A percentile compares a stretch with the other conserved stretches of the same genome.
phyloP scores from a whole-genome alignment of 352 stramenopile species.

The Globisporangium ultimum region DNA sequence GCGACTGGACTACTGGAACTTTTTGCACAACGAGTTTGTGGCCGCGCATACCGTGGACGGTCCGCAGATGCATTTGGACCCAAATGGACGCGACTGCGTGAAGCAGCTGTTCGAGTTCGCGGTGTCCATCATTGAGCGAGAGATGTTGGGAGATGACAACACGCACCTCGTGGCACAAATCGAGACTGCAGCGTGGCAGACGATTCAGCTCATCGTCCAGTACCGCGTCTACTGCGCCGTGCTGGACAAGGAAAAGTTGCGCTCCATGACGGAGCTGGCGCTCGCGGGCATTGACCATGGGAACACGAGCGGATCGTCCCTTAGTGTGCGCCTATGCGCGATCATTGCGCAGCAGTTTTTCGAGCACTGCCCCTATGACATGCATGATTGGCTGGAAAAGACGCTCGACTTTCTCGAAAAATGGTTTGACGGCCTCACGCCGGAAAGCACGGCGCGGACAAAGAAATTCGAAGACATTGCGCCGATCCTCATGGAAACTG shows the following conservation, averaged over 20 bases:
- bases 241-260: conserved; percentile 41
- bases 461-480: conserved; percentile 28
- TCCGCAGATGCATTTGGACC: conserved; percentile 66
- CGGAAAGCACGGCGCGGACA: conserved; percentile 16
- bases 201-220: conserved; percentile 46
- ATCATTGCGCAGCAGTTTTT: conserved; percentile 44
- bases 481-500: conserved; percentile 42
- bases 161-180: conserved; percentile 24
- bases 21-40: conserved; percentile 58
- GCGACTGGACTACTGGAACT: conserved; percentile 50
- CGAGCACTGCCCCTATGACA: conserved; percentile 58
- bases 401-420: conserved; percentile 38
- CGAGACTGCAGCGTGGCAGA: conserved; percentile 72
- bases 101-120: conserved; percentile 57
- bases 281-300: conserved; percentile 44
- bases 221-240: conserved; percentile 72
- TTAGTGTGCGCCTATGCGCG: conserved; percentile 18
- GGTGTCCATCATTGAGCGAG: conserved; percentile 40
- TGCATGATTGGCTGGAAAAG: conserved; percentile 37
- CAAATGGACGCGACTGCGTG: conserved; percentile 64
- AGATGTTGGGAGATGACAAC: conserved; percentile 24
- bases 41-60: conserved; percentile 43
- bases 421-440: conserved; percentile 43
- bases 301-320: conserved; percentile 4
- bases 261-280: conserved; percentile 53